Evolutionary conservation across 1,139 yeast genomes (phyloP).

Genomic region (Hyphopichia wangnamkhiaoensis): DNA sequence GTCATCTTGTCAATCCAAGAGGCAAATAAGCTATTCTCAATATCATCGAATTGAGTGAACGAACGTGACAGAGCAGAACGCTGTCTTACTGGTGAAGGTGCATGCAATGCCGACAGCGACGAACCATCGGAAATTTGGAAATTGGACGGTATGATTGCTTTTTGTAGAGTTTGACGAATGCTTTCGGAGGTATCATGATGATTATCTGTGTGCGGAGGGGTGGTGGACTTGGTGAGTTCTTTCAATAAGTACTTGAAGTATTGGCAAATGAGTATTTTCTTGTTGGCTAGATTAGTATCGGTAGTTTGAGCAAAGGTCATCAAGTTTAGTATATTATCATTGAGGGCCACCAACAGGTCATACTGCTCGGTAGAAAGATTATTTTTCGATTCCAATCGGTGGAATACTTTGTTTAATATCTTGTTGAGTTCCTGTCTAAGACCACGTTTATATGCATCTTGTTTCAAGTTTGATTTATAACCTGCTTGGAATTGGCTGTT

Average conservation of each 20-base stretch:
- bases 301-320: constrained; percentile 24
- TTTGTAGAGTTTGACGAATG: constrained; percentile 23
- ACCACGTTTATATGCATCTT: constrained; percentile 24
- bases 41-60: constrained; percentile 37
- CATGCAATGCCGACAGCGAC: neutral
- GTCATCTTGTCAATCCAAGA: constrained; percentile 47
- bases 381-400: constrained; percentile 35
- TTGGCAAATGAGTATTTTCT: constrained; percentile 38
- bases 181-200: constrained; percentile 6
- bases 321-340: constrained; percentile 29
- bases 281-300: constrained; percentile 16
- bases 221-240: constrained; percentile 29
- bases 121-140: constrained; percentile 11
- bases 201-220: constrained; percentile 13
- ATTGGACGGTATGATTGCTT: constrained; percentile 39
- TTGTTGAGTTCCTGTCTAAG: constrained; percentile 32
- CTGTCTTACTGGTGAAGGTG: constrained; percentile 2
- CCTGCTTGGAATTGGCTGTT: neutral
- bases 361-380: constrained; percentile 37
- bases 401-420: constrained; percentile 36
- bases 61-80: neutral
- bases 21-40: constrained; percentile 44
- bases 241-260: constrained; percentile 42
- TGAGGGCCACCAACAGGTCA: constrained; percentile 34
- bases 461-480: constrained; percentile 15